These are phyloP conservation scores for Clausena lansium DNA, from an alignment of 345 rosid genomes.

Conservation along the genomic window DNA sequence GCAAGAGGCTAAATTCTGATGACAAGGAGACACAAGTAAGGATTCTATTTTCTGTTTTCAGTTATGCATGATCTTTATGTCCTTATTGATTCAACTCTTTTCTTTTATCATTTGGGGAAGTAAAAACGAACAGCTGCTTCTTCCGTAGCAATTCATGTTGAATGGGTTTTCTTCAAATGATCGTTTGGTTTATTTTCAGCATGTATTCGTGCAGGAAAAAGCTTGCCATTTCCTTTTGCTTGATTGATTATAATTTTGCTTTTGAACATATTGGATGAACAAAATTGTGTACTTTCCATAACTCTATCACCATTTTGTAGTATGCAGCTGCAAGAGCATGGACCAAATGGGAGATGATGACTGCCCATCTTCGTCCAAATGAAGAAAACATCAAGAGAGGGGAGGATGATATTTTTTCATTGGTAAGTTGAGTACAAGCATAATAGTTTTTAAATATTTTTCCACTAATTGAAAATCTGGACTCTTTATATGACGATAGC, in stretches of 20 bases:
- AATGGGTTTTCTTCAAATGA: neutral
- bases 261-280: neutral
- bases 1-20: conserved; percentile 69
- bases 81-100: conserved; percentile 1
- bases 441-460: neutral
- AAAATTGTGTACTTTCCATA: neutral
- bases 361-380: conserved; percentile 79
- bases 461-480: neutral
- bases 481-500: neutral
- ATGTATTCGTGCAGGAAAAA: neutral
- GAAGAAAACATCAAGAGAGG: conserved; percentile 79
- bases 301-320: conserved; percentile 41
- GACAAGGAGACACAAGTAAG: conserved; percentile 85
- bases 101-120: neutral
- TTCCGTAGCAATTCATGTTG: neutral
- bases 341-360: conserved; percentile 99
- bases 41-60: neutral
- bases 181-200: neutral
- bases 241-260: neutral
- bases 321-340: conserved; percentile 94
- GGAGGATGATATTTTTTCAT: conserved; percentile 81
- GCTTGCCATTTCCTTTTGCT: neutral
- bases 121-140: neutral
- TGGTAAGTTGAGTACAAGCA: conserved; percentile 45
- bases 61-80: neutral